A percentile compares a stretch with the other conserved stretches of the same genome.
These are phyloP conservation scores for Coemansia sp. DNA, from an alignment of 371 early-diverging fungal genomes.

Conservation along the genomic window DNA sequence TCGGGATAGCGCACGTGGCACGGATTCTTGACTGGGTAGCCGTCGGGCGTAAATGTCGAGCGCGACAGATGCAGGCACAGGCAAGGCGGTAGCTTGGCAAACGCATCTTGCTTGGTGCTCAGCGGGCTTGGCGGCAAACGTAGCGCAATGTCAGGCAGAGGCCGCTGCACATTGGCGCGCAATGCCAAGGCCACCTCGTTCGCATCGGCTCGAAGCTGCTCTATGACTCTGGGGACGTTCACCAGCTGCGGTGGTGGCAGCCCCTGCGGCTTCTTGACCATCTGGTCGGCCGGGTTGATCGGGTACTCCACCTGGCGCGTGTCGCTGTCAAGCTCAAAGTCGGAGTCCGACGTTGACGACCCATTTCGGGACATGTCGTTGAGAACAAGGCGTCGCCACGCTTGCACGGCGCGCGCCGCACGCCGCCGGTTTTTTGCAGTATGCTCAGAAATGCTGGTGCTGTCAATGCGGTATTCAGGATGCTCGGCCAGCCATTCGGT, in stretches of 20 bases:
- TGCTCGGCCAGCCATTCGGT: slow-evolving; percentile 30
- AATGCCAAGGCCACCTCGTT: slow-evolving; percentile 31
- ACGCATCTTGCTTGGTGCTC: slow-evolving; percentile 62
- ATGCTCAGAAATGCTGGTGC: background rate
- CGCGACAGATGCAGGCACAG: slow-evolving; percentile 81
- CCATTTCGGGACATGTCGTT: slow-evolving; percentile 1
- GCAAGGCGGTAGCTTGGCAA: slow-evolving; percentile 60
- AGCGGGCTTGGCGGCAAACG: slow-evolving; percentile 51
- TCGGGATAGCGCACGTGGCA: slow-evolving; percentile 73
- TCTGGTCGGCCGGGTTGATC: slow-evolving; percentile 36
- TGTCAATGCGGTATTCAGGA: slow-evolving; percentile 19
- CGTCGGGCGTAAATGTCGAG: slow-evolving; percentile 64
- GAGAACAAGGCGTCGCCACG: slow-evolving; percentile 39
- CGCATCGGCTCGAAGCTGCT: slow-evolving; percentile 26
- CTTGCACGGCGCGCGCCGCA: slow-evolving; percentile 23
- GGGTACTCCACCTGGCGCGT: slow-evolving; percentile 14
- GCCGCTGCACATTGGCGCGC: slow-evolving; percentile 27
- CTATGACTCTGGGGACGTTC: slow-evolving; percentile 31
- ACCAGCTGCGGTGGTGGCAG: slow-evolving; percentile 35
- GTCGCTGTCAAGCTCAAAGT: slow-evolving; percentile 6
- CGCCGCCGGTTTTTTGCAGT: slow-evolving; percentile 7
- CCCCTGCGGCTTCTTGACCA: slow-evolving; percentile 14
- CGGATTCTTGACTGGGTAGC: slow-evolving; percentile 72
- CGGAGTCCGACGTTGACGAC: slow-evolving; percentile 21
- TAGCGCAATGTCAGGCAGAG: slow-evolving; percentile 25